A percentile compares a stretch with the other conserved stretches of the same genome.
Evolutionary conservation across 768 basidiomycete genomes (phyloP).

Genomic region (Mycena vulgaris): DNA sequence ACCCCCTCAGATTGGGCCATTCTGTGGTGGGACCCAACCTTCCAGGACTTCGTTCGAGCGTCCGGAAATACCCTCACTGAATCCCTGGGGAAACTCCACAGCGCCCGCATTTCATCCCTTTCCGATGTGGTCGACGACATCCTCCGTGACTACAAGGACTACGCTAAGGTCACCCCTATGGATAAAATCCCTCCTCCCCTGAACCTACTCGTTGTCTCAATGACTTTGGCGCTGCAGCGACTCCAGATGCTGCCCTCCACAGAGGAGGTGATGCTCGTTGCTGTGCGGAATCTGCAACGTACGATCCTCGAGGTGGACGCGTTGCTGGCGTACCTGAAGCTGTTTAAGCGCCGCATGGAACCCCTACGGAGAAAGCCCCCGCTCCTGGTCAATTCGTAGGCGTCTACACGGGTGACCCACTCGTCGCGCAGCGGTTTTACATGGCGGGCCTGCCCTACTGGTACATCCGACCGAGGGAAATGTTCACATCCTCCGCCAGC

Average conservation of each 20-base stretch:
- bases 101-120: background rate
- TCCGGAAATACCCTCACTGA: background rate
- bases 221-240: background rate
- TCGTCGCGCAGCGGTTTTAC: constrained; percentile 25
- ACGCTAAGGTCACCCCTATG: background rate
- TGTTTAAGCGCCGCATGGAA: constrained; percentile 30
- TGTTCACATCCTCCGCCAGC: too few species aligned
- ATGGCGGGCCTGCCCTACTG: constrained; percentile 41
- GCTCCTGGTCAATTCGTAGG: constrained; percentile 22
- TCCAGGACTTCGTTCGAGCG: background rate
- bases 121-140: background rate
- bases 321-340: constrained; percentile 26
- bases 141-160: background rate
- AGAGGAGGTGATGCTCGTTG: background rate
- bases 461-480: constrained; percentile 32
- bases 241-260: background rate
- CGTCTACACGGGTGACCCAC: constrained; percentile 25
- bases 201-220: background rate
- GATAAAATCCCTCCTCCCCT: background rate
- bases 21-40: constrained; percentile 10
- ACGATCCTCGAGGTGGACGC: constrained; percentile 33
- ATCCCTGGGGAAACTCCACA: background rate
- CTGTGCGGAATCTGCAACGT: constrained; percentile 33
- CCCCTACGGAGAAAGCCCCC: background rate
- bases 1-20: background rate